A percentile compares a stretch with the other conserved stretches of the same genome.
Conservation (phyloP, 78 protist genomes). For the Diacronema lutheri region DNA sequence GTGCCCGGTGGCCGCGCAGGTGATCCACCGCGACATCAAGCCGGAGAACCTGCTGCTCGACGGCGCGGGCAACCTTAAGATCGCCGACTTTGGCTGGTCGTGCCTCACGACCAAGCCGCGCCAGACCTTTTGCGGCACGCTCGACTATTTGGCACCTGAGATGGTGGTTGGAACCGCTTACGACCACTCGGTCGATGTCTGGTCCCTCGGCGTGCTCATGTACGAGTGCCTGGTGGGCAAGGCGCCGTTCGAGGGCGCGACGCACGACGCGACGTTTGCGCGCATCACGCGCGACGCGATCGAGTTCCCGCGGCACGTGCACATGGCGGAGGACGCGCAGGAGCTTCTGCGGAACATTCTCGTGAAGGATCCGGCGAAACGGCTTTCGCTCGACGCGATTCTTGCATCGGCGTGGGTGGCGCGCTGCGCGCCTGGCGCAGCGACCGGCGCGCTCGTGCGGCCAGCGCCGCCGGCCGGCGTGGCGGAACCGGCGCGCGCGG, state of each 20-base stretch:
- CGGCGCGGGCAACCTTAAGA: slow-evolving; percentile 79
- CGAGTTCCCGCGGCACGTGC: slow-evolving; percentile 5
- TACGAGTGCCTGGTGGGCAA: slow-evolving; percentile 60
- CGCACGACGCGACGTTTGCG: neutral
- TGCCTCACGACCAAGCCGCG: slow-evolving; percentile 25
- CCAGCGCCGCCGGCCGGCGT: too few species aligned
- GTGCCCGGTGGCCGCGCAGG: too few species aligned
- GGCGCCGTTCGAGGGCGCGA: slow-evolving; percentile 21
- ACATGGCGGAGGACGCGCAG: too few species aligned
- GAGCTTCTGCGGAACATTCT: too few species aligned
- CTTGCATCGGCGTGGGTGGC: too few species aligned
- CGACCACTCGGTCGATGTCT: slow-evolving; percentile 76
- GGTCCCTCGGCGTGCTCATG: slow-evolving; percentile 87
- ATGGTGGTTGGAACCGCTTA: slow-evolving; percentile 69
- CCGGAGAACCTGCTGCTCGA: slow-evolving; percentile 88
- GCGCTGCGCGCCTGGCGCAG: too few species aligned
- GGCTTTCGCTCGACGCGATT: too few species aligned
- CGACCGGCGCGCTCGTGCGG: too few species aligned
- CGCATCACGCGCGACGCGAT: slow-evolving; percentile 5
- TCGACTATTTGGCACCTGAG: slow-evolving; percentile 95
- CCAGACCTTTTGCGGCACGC: slow-evolving; percentile 91
- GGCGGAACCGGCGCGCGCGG: too few species aligned
- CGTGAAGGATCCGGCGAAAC: too few species aligned
- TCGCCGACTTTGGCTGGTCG: slow-evolving; percentile 93
- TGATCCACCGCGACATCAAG: slow-evolving; percentile 97